A percentile compares a stretch with the other conserved stretches of the same genome.
phyloP scores from a whole-genome alignment of 164 flowering plant genomes.

The grape (Vitis vinifera) region ASM3070453v1 NC_081817.1:11032001-11032500 shows the following conservation, averaged over 20 bases:
- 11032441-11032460: too few species aligned
- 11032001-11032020: too few species aligned
- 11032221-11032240: constrained; percentile 40
- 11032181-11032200: constrained; percentile 45
- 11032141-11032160: constrained; percentile 20
- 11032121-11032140: constrained; percentile 26
- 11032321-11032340: constrained; percentile 75
- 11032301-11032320: constrained; percentile 62
- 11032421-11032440: too few species aligned
- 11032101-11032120: constrained; percentile 11
- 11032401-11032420: too few species aligned
- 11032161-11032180: constrained; percentile 39
- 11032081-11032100: constrained; percentile 5
- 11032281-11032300: constrained; percentile 70
- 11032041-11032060: too few species aligned
- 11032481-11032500: neutral
- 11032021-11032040: too few species aligned
- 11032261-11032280: constrained; percentile 71
- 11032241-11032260: constrained; percentile 71
- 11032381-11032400: constrained; percentile 76
- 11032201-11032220: constrained; percentile 32
- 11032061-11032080: too few species aligned
- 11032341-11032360: constrained; percentile 80
- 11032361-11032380: constrained; percentile 79
- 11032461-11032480: neutral